Evolutionary conservation across 495 filamentous ascomycete genomes (phyloP).

Genomic region (Aspergillus affinis): DNA sequence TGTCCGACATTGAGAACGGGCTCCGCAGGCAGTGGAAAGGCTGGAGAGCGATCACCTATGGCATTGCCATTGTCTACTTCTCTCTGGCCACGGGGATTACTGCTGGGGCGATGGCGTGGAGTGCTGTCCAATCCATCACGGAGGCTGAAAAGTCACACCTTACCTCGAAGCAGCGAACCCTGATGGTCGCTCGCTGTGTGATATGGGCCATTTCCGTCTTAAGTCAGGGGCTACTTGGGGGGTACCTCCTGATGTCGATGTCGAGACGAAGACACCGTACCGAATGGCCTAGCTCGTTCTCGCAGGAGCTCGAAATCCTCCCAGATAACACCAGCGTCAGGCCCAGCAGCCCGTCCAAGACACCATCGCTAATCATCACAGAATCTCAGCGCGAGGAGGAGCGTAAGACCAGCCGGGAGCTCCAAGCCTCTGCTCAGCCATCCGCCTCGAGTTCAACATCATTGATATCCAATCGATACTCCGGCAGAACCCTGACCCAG

Average conservation of each 20-base stretch:
- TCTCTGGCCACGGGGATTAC: conserved; percentile 29
- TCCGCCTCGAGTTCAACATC: conserved; percentile 28
- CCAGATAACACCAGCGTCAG: conserved; percentile 17
- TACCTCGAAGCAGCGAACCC: conserved; percentile 8
- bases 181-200: conserved; percentile 33
- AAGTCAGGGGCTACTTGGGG: conserved; percentile 34
- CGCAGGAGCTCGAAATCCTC: conserved; percentile 31
- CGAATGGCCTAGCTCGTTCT: conserved; percentile 29
- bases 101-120: conserved; percentile 33
- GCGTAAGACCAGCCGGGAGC: conserved; percentile 14
- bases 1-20: conserved; percentile 23
- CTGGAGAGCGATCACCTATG: conserved; percentile 26
- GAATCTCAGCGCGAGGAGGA: conserved; percentile 16
- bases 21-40: conserved; percentile 11
- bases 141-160: neutral
- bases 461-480: conserved; percentile 36
- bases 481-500: conserved; percentile 35
- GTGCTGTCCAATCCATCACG: conserved; percentile 14
- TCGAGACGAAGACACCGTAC: conserved; percentile 14
- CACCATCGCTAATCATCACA: conserved; percentile 14
- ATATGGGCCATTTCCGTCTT: conserved; percentile 39
- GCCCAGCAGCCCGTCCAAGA: conserved; percentile 9
- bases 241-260: conserved; percentile 26
- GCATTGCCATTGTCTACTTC: conserved; percentile 28
- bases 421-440: conserved; percentile 8